Base-by-base conservation (phyloP, 345 rosid genomes). In the Salix udensis region DNA sequence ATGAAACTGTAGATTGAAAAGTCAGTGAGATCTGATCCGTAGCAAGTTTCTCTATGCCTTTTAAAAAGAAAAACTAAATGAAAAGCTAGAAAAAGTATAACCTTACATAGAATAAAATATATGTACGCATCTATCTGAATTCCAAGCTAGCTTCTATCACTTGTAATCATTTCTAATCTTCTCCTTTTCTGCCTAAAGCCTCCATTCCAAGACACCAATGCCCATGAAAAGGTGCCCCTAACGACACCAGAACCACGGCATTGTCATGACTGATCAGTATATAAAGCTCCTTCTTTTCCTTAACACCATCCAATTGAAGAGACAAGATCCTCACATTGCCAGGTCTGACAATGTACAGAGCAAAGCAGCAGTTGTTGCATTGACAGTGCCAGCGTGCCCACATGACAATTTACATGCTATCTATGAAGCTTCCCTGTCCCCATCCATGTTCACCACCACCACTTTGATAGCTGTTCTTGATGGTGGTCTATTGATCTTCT, bases 401-500 rank as follows among this genome's bases (percentile, higher is more conserved):
- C 68, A 71, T 73, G 68, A 72, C 69, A 74, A 79, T 77, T 44
- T 79, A 84, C 83, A 81, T 50, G 79, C 53, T 26, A 74, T 65
- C 86, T 87, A 87, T 42, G 82, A 84, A 15, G 74, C 71, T 80
- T 81, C 82, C 79, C 83, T 75, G 77, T 82, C 85, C 37, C 85
- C 80, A 80, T 80, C 89, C 77, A 84, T 81, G 80, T 71, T 76
- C 46, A 74, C 71, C 40, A 69, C 65, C 36, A 73, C 60, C 83
- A 72, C 72, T 85, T 91, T 86, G 73, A 77, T 69, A 31, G 83
- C 83, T 77, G 88, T 87, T 83, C 86, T 89, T 76, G 93, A 90
- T 46, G 97, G 97, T 18, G 95, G 97, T 83, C 97, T 92, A 76
- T 96, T 94, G 81, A 96, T 96, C 90, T 96, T 96, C 93, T 94